Conservation (phyloP, 176 grass and related monocot species). For the Eragrostis nindensis region DNA sequence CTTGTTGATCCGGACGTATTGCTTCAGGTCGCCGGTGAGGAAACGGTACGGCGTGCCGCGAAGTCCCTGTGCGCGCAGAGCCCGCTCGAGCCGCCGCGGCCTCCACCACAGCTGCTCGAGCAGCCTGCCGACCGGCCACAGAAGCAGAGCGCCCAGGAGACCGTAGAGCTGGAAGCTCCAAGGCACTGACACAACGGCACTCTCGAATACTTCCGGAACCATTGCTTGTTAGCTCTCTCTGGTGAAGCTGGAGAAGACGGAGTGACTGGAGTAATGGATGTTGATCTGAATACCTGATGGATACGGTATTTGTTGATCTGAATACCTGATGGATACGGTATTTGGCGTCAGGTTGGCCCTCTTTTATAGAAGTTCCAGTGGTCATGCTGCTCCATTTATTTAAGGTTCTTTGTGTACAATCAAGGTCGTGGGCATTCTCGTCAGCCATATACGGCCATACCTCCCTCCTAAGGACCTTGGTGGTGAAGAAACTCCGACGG, state of each 20-base stretch:
- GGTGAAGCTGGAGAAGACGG: neutral
- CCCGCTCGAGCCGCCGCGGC: slow-evolving; percentile 48
- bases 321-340: neutral
- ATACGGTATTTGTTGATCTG: too few relatives aligned
- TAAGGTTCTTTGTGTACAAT: slow-evolving; percentile 4
- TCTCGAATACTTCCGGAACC: neutral
- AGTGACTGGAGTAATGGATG: neutral
- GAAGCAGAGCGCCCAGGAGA: slow-evolving; percentile 23
- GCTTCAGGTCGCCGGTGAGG: slow-evolving; percentile 48
- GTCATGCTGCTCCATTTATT: neutral
- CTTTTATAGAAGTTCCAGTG: slow-evolving; percentile 12
- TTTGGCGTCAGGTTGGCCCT: neutral
- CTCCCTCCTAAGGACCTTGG: slow-evolving; percentile 34
- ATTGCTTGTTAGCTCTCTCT: neutral
- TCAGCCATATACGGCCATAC: neutral
- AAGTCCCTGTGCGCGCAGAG: slow-evolving; percentile 51
- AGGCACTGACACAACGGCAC: neutral
- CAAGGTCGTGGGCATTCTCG: neutral
- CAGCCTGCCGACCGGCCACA: slow-evolving; percentile 31
- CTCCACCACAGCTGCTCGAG: slow-evolving; percentile 49
- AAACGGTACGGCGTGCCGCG: slow-evolving; percentile 54
- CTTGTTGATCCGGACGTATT: slow-evolving; percentile 23
- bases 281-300: too few relatives aligned
- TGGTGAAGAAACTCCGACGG: slow-evolving; percentile 11
- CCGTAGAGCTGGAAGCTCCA: slow-evolving; percentile 40